Evolutionary conservation across 208 protist genomes (phyloP).

Genomic region (Porcisia deanei): DNA sequence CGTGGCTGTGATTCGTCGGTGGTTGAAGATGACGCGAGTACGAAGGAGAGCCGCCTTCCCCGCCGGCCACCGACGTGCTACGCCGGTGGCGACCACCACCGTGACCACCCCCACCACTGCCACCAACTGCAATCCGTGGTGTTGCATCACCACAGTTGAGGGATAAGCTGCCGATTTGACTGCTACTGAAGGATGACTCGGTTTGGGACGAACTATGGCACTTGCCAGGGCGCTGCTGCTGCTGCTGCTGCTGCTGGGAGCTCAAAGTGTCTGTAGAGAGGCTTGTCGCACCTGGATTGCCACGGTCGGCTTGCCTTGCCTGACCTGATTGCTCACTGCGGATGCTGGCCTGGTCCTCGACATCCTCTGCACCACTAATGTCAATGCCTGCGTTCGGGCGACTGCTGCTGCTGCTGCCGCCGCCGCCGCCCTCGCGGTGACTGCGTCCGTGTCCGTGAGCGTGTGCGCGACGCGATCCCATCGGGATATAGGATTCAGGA

Average conservation of each 20-base stretch:
- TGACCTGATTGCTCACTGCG: neutral
- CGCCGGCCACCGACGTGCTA: neutral
- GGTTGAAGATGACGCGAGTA: conserved; percentile 17
- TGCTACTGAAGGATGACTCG: conserved; percentile 1
- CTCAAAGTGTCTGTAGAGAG: neutral
- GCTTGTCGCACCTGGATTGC: neutral
- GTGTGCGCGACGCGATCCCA: neutral
- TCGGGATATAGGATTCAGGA: neutral
- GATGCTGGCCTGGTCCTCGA: conserved; percentile 1
- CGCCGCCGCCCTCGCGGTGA: neutral
- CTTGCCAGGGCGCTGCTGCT: conserved; percentile 1
- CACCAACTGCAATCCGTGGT: neutral
- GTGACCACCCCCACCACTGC: neutral
- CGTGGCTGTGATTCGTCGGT: conserved; percentile 38
- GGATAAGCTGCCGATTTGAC: neutral
- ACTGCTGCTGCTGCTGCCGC: neutral
- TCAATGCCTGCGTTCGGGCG: neutral
- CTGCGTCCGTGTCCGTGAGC: neutral
- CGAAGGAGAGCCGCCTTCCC: neutral
- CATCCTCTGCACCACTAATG: neutral
- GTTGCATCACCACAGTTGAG: neutral
- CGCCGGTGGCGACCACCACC: neutral
- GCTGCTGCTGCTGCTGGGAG: neutral
- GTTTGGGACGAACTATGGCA: neutral
- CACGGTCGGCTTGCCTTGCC: neutral